These are phyloP conservation scores for Rhizoctonia solani DNA, from an alignment of 1,284 basidiomycete species.

Conservation along the genomic window DNA sequence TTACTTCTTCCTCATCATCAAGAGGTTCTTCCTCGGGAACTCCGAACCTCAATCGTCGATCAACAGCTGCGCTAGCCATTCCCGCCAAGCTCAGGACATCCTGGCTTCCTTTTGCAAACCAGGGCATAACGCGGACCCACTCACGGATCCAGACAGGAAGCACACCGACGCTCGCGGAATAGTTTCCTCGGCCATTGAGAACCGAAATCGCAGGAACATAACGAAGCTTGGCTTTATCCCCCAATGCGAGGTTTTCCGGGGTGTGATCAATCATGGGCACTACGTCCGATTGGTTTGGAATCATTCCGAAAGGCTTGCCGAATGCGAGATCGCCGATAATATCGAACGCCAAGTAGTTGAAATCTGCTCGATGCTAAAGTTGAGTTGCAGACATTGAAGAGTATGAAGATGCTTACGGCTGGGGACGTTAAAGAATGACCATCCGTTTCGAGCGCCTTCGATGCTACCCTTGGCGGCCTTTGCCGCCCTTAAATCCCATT, in stretches of 20 bases:
- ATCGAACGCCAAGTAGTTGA: conserved; percentile 53
- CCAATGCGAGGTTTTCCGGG: background rate
- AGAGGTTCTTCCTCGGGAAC: background rate
- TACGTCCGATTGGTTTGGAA: conserved; percentile 40
- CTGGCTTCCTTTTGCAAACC: conserved; percentile 71
- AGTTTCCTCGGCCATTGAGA: conserved; percentile 88
- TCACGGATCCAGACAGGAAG: conserved; percentile 62
- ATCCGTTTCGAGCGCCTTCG: background rate
- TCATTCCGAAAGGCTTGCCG: conserved; percentile 54
- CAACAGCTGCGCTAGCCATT: conserved; percentile 79
- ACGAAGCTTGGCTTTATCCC: background rate
- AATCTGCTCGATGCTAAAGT: conserved; percentile 8
- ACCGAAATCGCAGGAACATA: conserved; percentile 82
- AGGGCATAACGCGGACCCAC: conserved; percentile 53
- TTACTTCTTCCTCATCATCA: conserved; percentile 45
- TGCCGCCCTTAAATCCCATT: background rate
- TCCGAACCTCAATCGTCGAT: conserved; percentile 61
- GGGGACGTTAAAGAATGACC: background rate
- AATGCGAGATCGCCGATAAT: too few species aligned
- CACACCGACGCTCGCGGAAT: conserved; percentile 80
- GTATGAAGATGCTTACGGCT: background rate
- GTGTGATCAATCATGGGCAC: conserved; percentile 3
- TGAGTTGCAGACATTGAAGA: background rate
- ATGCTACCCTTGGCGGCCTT: conserved; percentile 47
- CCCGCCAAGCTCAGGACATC: conserved; percentile 77